phyloP scores from a whole-genome alignment of 805 yeast genomes.

The Sporopachydermia quercuum region DNA sequence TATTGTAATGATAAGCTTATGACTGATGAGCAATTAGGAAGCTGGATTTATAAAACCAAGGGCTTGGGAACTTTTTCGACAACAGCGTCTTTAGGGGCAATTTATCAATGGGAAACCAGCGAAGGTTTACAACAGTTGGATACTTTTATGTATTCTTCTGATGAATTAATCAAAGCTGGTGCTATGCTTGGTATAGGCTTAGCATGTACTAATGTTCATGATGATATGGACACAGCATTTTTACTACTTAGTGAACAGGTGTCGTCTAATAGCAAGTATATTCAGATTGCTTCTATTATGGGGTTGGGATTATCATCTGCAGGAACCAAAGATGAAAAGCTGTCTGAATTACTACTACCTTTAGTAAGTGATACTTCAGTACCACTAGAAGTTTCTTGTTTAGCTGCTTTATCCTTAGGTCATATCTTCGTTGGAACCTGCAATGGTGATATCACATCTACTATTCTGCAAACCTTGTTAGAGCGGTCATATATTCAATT shows the following conservation, averaged over 20 bases:
- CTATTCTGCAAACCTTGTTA: constrained; percentile 76
- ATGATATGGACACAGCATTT: constrained; percentile 87
- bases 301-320: constrained; percentile 94
- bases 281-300: constrained; percentile 69
- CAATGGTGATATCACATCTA: constrained; percentile 86
- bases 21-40: constrained; percentile 53
- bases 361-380: constrained; percentile 63
- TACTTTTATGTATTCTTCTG: constrained; percentile 73
- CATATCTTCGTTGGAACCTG: constrained; percentile 93
- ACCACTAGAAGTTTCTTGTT: constrained; percentile 63
- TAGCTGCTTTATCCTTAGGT: constrained; percentile 86
- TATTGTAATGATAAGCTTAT: constrained; percentile 74
- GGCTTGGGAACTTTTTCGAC: constrained; percentile 86
- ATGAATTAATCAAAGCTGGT: constrained; percentile 87
- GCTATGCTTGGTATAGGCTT: constrained; percentile 92
- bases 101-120: constrained; percentile 80
- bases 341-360: constrained; percentile 64
- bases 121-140: constrained; percentile 86
- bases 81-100: constrained; percentile 81
- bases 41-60: constrained; percentile 87
- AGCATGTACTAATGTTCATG: constrained; percentile 83
- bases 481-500: constrained; percentile 73
- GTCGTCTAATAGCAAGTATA: constrained; percentile 36
- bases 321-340: constrained; percentile 80
- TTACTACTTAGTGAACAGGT: constrained; percentile 44